A percentile compares a stretch with the other conserved stretches of the same genome.
Conservation (phyloP, 176 grass and related monocot genomes). For the Musa itinerans region DNA sequence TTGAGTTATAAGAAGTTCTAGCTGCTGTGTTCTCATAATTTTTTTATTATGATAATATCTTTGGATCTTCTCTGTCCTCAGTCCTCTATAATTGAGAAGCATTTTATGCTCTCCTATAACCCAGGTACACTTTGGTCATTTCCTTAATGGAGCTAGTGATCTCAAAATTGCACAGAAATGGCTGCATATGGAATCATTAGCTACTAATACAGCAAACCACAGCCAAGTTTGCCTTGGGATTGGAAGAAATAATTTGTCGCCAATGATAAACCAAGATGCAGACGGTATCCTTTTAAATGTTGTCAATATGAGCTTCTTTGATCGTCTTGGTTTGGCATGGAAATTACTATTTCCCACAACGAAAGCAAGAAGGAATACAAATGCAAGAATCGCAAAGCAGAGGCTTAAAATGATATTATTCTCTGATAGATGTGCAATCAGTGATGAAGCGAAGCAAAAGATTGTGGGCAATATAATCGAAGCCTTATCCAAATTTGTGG, state of each 20-base stretch:
- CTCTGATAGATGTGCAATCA: conserved; percentile 82
- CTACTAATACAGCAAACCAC: not conserved
- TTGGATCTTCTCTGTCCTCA: not conserved
- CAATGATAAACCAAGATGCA: conserved; percentile 45
- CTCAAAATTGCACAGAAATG: conserved; percentile 29
- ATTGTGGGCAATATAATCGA: conserved; percentile 61
- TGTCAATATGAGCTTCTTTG: conserved; percentile 64
- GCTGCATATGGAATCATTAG: conserved; percentile 20
- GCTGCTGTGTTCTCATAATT: not conserved
- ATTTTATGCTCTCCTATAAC: conserved; percentile 4
- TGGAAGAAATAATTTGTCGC: conserved; percentile 37
- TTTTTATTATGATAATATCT: not conserved
- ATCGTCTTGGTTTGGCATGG: conserved; percentile 76
- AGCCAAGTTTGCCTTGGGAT: conserved; percentile 17
- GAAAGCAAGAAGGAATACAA: conserved; percentile 47
- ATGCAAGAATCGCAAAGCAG: conserved; percentile 88
- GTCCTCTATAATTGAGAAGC: not conserved
- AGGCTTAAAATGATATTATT: conserved; percentile 96
- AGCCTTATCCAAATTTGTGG: conserved; percentile 75
- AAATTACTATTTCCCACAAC: conserved; percentile 63
- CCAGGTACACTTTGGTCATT: conserved; percentile 32
- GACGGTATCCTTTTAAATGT: conserved; percentile 56
- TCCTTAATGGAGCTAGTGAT: conserved; percentile 27
- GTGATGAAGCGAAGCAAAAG: conserved; percentile 94
- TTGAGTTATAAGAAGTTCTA: not conserved